Evolutionary conservation across 371 early-diverging fungal genomes (phyloP), one percentile per base, ranked within the genome.

Genomic region (Apophysomyces variabilis): DNA sequence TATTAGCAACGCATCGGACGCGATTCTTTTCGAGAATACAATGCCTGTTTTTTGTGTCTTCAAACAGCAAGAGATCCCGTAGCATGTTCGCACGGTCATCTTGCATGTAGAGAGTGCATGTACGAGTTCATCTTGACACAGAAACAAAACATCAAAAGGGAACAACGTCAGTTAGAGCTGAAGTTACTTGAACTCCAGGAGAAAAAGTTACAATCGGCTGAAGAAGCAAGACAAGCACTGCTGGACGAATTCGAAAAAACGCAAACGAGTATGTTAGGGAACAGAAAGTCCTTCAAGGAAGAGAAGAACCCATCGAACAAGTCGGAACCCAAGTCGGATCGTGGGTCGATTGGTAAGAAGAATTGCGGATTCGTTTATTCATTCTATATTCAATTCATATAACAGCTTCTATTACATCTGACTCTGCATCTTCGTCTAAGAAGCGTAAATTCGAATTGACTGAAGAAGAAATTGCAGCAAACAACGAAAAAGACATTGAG

Each of bases 41-140:
- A 98, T 71, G 89, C 95, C 13, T 98, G 99, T 73, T 93, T 88
- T 69, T 71, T 97, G 32, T 98, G 99, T 68, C 81, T 97, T n/a
- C 91, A 89, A 70, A 88, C 85, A 1, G 96, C 97, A 0, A 79
- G 93, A 12, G 87, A 87, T 58, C 99, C 98, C 1, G 83, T 96
- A 8, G 78, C 86, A 36, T 97, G 96, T 83, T 57, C 85, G 3
- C 72, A 89, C 56, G 96, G 96, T 0, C 96, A 96, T 74, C 69
- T 95, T 12, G 86, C 91, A 0, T 96, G 96, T 74, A 89, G 87
- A 61, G 97, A 97, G 68, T 98, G 99, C 77, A 89, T 94, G 65
- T 90, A 90, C 70, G 91, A 94, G 69, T 90, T 86, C 67, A 92
- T 97, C 21, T 74, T 97, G 21, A 80, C 90, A 12, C 99, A 98